Base-by-base conservation (phyloP, 164 flowering plant genomes). In the Echeveria elegans region DNA sequence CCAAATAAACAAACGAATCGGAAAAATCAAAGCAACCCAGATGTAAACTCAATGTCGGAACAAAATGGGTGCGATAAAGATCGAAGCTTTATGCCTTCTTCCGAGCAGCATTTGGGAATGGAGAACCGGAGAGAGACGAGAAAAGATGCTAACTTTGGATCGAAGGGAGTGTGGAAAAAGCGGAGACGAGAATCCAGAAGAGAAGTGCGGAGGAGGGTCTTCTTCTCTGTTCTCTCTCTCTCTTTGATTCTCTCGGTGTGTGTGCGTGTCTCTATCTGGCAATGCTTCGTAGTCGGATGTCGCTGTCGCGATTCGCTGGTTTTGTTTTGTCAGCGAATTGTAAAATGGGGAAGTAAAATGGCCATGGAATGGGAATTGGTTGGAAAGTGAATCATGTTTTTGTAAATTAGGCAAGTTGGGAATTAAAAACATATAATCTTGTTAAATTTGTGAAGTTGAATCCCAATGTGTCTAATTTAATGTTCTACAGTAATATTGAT, bases 1-100 rank as follows among this genome's bases (percentile, higher is more conserved):
- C 71, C 82, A 21, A 79, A 47, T 47, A 11, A 19, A 45, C 50
- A 15, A 5, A 5, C 61, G n/a, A 56, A 26, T 28, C 16, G 32
- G 18, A 56, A 26, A 56, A 9, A 56, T 19, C 32, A 32, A 29
- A 56, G 31, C 31, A 28, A 5, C 16, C 61, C 32, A 5, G 31
- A 29, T 4, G 16, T 32, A 11, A 23, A 26, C 3, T 34, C 32
- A 56, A 56, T 28, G 32, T 28, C 61, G 31, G 19, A 5, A 6
- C 18, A 32, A 56, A 56, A 23, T 21, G 11, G 58, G 29, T 52
- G 7, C 2, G 32, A 26, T 10, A 15, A 29, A 23, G 29, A 1
- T 24, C 28, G 58, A 23, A 23, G 58, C 14, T 52, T 52, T 23
- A 52, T 21, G 58, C 28, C 8, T 21, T 24, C 3, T 29, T 53